Evolutionary conservation across 2,329 filamentous ascomycete genomes (phyloP), one percentile per base, ranked within the genome.

Genomic region (Neonectria hederae): DNA sequence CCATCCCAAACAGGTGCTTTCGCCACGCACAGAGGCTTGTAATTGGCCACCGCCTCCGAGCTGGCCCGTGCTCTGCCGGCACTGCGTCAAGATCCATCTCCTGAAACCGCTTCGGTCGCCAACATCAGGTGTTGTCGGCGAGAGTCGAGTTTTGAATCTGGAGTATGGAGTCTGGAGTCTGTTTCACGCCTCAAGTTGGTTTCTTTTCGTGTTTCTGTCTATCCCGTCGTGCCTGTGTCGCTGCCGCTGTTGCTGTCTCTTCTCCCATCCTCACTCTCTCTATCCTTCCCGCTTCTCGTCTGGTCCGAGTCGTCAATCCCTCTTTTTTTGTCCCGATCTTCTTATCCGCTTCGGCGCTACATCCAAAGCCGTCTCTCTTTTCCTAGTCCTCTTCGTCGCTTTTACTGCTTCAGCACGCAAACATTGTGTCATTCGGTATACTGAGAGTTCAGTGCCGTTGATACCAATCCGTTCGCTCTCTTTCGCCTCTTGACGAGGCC

Each of bases 91-190:
- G 69, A 63, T 62, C 68, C 71, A 65, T 66, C 65, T 63, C 73
- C 73, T 75, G 73, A 75, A 75, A 75, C 73, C 62, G 54, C 63
- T 62, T 59, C 63, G 64, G 69, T 66, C 69, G 65, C 60, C 63
- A 65, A 65, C 67, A 73, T 73, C 69, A 73, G 71, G 43, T 73
- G 71, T 66, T 72, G 69, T 68, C 53, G 54, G 43, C 69, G 70
- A 30, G 48, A 73, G 68, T 70, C 63, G 48, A 30, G n/a, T 38
- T 42, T 19, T 9, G 38, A 42, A 28, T 51, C 28, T 51, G 26
- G 30, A 51, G 28, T 51, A 49, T 67, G 55, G 65, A 54, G 70
- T 71, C 57, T 65, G 62, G 48, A 24, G 62, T 65, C 53, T 55
- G 71, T 73, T 73, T 73, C 71, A 72, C 61, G 66, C 32, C 58